These are phyloP conservation scores for Zalaria sp. DNA, from an alignment of 2,329 filamentous ascomycete genomes.

Conservation along the genomic window DNA sequence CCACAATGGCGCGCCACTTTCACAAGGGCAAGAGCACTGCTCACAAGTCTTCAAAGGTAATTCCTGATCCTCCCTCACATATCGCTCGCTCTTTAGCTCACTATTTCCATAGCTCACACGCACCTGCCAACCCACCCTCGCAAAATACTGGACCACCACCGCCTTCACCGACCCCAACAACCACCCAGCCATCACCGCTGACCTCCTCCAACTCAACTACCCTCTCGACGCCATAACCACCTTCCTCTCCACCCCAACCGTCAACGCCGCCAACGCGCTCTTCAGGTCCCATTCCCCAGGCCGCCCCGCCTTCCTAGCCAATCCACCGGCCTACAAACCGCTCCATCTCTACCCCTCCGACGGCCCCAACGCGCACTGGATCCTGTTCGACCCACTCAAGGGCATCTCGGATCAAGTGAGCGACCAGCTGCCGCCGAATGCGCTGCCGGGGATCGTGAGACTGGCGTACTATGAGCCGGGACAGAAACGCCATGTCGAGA, in stretches of 20 bases:
- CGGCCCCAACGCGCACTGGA: not conserved
- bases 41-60: too few relatives aligned
- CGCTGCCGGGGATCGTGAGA: not conserved
- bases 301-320: not conserved
- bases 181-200: not conserved
- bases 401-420: not conserved
- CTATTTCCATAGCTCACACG: too few relatives aligned
- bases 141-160: too few relatives aligned
- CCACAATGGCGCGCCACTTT: too few relatives aligned
- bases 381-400: conserved; percentile 3
- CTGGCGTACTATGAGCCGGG: conserved; percentile 2
- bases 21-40: too few relatives aligned
- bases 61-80: too few relatives aligned
- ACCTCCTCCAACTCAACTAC: not conserved
- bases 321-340: too few relatives aligned
- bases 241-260: not conserved
- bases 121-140: too few relatives aligned
- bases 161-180: too few relatives aligned
- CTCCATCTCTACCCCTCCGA: not conserved
- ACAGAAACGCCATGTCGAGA: conserved; percentile 1
- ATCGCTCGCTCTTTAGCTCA: too few relatives aligned
- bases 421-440: not conserved
- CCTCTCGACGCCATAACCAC: not conserved
- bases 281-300: not conserved
- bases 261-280: not conserved